Percentiles rank a stretch among this genome's conserved stretches.
Evolutionary conservation across 768 basidiomycete species (phyloP).

Genomic region (Boletus vermiculosoides): DNA sequence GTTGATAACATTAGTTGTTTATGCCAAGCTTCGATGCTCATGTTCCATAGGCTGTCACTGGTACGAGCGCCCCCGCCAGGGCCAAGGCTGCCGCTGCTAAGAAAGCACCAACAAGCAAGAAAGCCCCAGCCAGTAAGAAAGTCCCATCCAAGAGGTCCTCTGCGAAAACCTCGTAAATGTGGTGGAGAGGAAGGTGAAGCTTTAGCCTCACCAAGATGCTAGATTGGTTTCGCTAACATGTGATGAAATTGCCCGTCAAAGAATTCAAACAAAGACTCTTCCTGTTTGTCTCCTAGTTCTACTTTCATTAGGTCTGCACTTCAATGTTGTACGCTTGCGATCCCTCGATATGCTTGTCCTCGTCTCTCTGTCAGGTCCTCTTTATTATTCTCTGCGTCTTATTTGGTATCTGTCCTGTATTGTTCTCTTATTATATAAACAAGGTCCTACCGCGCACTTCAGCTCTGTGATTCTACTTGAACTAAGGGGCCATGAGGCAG

Average conservation of each 20-base stretch:
- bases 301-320: constrained; percentile 11
- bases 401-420: constrained; percentile 31
- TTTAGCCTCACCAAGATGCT: neutral
- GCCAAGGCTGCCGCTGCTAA: constrained; percentile 32
- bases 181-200: constrained; percentile 6
- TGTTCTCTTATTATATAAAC: constrained; percentile 22
- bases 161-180: constrained; percentile 18
- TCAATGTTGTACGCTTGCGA: constrained; percentile 29
- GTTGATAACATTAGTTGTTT: constrained; percentile 29
- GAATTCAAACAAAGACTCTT: neutral
- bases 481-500: neutral
- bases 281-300: constrained; percentile 3
- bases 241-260: neutral
- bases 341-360: constrained; percentile 29
- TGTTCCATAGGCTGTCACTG: constrained; percentile 47
- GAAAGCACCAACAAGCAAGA: constrained; percentile 33
- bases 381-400: constrained; percentile 27
- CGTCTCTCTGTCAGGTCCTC: constrained; percentile 8
- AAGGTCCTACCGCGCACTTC: neutral
- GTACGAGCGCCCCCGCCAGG: constrained; percentile 41
- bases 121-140: constrained; percentile 26
- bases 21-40: constrained; percentile 1
- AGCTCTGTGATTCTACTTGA: neutral
- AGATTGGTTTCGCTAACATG: neutral
- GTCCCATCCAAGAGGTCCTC: constrained; percentile 20